Evolutionary conservation across 2,329 filamentous ascomycete genomes (phyloP), one percentile per base, ranked within the genome.

Genomic region (Trichophyton benhamiae): DNA sequence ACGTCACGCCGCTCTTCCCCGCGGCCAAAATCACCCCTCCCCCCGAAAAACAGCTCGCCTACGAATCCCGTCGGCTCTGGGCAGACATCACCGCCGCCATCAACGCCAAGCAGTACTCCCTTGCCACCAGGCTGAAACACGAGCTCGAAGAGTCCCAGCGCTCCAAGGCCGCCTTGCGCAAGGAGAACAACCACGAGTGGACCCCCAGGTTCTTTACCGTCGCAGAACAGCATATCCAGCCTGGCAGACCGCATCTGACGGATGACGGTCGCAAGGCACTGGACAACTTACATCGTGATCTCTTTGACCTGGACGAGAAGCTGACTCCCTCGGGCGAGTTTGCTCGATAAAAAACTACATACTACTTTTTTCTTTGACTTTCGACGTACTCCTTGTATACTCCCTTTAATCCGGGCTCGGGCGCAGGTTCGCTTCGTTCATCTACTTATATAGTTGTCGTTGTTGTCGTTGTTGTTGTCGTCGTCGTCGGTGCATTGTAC

Each of bases 1-100:
- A 99, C 72, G 84, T 97, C 57, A 82, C 80, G n/a, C 91, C 92
- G 2, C 83, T 99, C 53, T 82, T 80, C 48, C 89, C 95, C 2
- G 83, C 87, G 0, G 79, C 86, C 61, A 99, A 99, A 76, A 78
- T 83, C 49, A 73, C 95, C 0, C 94, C 94, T 0, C 89, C 92
- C 0, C 75, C 82, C 17, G 85, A 91, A 49, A 74, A 84, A 62
- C 94, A 97, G 73, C 83, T 95, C 1, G 83, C 87, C 61, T 94
- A 99, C 72, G 94, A 99, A 76, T 95, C 89, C 1, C 83, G 94
- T 66, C 85, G 83, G 62, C 87, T 96, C 71, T 99, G 94, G 94
- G 82, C 84, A 38, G 83, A 83, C 25, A 92, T 99, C 52, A 97
- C 94, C 17, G 81, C 88, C 59, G 90, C 91, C 41, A 97, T 99